Percentiles rank a stretch among this genome's conserved stretches.
phyloP scores from a whole-genome alignment of 2,329 filamentous ascomycete species.

The Exophiala mesophila region DNA sequence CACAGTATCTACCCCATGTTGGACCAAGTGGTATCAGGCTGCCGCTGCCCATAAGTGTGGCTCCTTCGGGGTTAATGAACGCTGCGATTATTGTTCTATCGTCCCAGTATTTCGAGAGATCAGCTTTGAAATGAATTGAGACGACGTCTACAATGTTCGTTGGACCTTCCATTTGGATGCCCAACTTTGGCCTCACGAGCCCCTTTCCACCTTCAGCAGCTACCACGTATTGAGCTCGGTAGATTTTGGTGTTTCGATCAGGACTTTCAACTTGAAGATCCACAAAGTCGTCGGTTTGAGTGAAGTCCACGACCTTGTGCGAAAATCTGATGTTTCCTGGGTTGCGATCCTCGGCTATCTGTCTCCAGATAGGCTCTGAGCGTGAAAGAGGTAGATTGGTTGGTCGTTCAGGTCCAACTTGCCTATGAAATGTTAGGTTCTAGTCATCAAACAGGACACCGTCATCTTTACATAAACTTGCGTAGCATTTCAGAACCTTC shows the following conservation, averaged over 20 bases:
- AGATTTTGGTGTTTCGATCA: slow-evolving; percentile 15
- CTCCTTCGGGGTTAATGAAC: slow-evolving; percentile 19
- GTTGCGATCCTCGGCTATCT: slow-evolving; percentile 29
- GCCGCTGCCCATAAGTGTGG: slow-evolving; percentile 12
- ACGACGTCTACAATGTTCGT: slow-evolving; percentile 32
- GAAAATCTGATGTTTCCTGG: slow-evolving; percentile 4
- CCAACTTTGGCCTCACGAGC: slow-evolving; percentile 26
- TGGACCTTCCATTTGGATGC: slow-evolving; percentile 29
- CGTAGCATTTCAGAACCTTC: neutral
- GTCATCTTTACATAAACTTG: slow-evolving; percentile 1
- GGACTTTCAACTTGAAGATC: slow-evolving; percentile 8
- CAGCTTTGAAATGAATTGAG: slow-evolving; percentile 23
- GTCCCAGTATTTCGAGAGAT: slow-evolving; percentile 27
- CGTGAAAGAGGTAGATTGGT: slow-evolving; percentile 4
- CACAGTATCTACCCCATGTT: slow-evolving; percentile 25
- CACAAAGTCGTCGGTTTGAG: neutral
- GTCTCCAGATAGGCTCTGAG: slow-evolving; percentile 32
- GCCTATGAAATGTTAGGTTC: no score
- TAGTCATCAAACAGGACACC: no score
- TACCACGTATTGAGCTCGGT: slow-evolving; percentile 31
- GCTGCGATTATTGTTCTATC: no score
- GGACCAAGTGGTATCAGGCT: slow-evolving; percentile 24
- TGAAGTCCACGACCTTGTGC: neutral
- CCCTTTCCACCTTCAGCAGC: slow-evolving; percentile 31
- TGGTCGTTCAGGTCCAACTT: neutral